phyloP scores from a whole-genome alignment of 129 eudicot genomes.

The Arctium minus region DNA sequence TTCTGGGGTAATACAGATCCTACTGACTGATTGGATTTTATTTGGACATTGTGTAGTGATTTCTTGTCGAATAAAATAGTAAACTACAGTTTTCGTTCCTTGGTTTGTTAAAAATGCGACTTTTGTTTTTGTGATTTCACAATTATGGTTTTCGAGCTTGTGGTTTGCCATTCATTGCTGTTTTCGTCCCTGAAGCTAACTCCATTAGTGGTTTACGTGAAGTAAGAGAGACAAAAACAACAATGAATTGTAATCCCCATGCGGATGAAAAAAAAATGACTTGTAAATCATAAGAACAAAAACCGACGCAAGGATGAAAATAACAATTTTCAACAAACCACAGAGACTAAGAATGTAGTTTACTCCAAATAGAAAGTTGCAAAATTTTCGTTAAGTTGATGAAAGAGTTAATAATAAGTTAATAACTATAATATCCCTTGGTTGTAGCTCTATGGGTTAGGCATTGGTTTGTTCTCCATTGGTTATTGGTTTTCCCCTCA shows the following conservation, averaged over 20 bases:
- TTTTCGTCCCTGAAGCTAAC: no score
- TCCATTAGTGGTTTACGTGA: not conserved
- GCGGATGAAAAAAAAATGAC: no score
- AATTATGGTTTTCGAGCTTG: not conserved
- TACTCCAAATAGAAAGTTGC: not conserved
- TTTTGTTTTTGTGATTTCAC: not conserved
- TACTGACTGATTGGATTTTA: not conserved
- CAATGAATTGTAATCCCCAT: not conserved
- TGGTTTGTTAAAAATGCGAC: no score
- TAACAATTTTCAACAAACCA: not conserved
- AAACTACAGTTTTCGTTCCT: not conserved
- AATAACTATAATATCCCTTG: no score
- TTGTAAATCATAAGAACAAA: not conserved
- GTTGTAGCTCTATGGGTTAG: not conserved
- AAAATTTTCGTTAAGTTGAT: not conserved
- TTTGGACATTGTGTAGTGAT: not conserved
- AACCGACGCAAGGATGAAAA: not conserved
- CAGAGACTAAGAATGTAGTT: not conserved
- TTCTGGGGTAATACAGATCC: slow-evolving; percentile 3
- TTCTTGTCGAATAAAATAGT: not conserved
- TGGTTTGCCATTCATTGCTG: not conserved
- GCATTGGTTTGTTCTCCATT: not conserved
- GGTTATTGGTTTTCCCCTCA: no score
- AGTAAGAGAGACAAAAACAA: no score
- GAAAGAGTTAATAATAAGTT: not conserved